Base-by-base conservation (phyloP, 345 rosid species). In the Kandelia obovata region DNA sequence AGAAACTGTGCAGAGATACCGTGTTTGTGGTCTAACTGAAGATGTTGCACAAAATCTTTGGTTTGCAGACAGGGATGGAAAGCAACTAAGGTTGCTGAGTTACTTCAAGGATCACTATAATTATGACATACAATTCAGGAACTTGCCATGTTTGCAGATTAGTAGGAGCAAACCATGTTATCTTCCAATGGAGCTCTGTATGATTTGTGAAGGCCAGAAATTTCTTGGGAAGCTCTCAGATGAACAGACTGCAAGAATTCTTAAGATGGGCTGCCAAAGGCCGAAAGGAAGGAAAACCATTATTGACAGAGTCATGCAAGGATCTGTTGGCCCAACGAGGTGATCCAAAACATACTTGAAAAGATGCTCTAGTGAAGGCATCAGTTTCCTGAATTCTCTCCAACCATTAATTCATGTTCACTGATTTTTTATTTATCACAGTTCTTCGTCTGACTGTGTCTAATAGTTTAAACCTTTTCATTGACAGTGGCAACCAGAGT, bases 161-260 rank as follows among this genome's bases (percentile, higher is more conserved):
- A 89, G 97, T 81, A 85, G 96, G 83, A 87, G 90, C 46, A 94
- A 86, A 62, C 95, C 97, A 21, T 94, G 97, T 79, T 94, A 94
- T 82, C 92, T 94, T 77, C 97, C 98, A 17, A 91, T 91, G 96
- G 98, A 94, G 67, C 90, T 94, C 21, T 94, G 98, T 68, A 83
- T 91, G 81, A 91, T 94, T 39, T 89, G 98, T 70, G 98, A 94
- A 82, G 98, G 98, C 34, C 98, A 94, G 83, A 94, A 91, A 73
- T 94, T 94, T 85, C 96, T 94, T 6, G 98, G 98, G 31, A 94
- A 91, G 80, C 93, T 94, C 43, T 88, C 98, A 0, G 98, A 94
- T 84, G 98, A 89, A 77, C 98, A 94, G 79, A 89, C 98, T 25
- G 87, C 89, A 23, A 88, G 87, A 71, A 94, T 94, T 43, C 95